A percentile compares a stretch with the other conserved stretches of the same genome.
phyloP scores from a whole-genome alignment of 2,329 filamentous ascomycete species.

The Phaeosphaeria sp. region DNA sequence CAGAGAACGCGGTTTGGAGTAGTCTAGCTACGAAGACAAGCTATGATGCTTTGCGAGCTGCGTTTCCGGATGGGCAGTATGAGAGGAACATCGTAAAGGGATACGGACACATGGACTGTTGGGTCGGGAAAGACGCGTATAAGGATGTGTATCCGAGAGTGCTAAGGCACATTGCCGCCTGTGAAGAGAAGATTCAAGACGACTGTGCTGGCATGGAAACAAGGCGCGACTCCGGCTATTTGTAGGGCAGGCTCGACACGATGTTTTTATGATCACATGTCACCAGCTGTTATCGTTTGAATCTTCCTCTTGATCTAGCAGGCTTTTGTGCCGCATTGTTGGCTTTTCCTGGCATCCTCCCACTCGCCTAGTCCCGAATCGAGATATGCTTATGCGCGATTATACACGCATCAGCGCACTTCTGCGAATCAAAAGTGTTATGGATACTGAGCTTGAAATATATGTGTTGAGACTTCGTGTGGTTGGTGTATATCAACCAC shows the following conservation, averaged over 20 bases:
- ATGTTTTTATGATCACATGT: background rate
- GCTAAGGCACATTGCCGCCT: slow-evolving; percentile 6
- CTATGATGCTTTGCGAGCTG: slow-evolving; percentile 61
- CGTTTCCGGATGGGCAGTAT: slow-evolving; percentile 60
- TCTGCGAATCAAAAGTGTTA: no score
- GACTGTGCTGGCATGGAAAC: background rate
- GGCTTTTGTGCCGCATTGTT: background rate
- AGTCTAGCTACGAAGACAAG: slow-evolving; percentile 62
- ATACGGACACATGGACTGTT: slow-evolving; percentile 68
- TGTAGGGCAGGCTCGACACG: background rate
- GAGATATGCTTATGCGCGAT: no score
- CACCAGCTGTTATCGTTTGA: background rate
- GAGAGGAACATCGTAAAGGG: slow-evolving; percentile 60
- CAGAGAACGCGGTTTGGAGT: slow-evolving; percentile 61
- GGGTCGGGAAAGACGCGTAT: slow-evolving; percentile 67
- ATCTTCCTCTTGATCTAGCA: no score
- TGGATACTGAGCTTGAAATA: no score
- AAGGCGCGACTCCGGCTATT: background rate
- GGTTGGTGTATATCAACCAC: no score
- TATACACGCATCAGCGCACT: no score
- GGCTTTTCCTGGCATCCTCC: background rate
- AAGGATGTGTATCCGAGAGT: slow-evolving; percentile 66
- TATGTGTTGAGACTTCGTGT: no score
- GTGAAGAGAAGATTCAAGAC: background rate
- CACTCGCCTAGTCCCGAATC: background rate